These are phyloP conservation scores for Rhynchospora pubera DNA, from an alignment of 176 grass and related monocot genomes.

Conservation along the genomic window DNA sequence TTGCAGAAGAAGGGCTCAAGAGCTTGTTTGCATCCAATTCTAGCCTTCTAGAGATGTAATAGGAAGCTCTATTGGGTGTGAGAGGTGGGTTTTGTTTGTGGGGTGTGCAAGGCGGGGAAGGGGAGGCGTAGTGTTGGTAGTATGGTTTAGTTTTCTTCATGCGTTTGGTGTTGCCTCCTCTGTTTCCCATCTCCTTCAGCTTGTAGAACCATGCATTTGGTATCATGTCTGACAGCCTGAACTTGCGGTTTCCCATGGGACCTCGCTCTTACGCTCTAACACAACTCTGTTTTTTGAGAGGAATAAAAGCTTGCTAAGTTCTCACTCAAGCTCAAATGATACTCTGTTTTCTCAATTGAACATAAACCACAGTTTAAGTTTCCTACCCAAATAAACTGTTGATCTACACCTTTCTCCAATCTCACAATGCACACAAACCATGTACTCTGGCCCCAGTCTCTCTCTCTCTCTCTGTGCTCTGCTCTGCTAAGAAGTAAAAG, in stretches of 20 bases:
- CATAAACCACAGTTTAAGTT: neutral
- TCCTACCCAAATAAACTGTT: neutral
- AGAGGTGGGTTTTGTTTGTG: neutral
- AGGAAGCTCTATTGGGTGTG: slow-evolving; percentile 31
- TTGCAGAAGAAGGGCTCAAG: neutral
- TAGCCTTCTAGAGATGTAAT: slow-evolving; percentile 28
- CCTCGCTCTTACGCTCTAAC: neutral
- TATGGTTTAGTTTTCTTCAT: slow-evolving; percentile 19
- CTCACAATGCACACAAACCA: neutral
- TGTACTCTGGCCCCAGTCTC: neutral
- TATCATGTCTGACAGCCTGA: slow-evolving; percentile 35
- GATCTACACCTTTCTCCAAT: neutral
- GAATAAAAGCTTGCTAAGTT: neutral
- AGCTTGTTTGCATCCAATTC: slow-evolving; percentile 18
- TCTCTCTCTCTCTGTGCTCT: slow-evolving; percentile 15
- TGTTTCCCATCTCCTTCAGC: slow-evolving; percentile 31
- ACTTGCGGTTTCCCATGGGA: slow-evolving; percentile 34
- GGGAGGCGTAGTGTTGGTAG: neutral
- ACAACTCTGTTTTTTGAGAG: too few species aligned
- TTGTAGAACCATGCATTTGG: slow-evolving; percentile 45
- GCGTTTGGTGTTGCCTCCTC: neutral
- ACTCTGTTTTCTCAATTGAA: neutral
- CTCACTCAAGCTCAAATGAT: neutral
- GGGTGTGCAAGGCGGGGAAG: neutral
- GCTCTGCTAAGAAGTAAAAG: neutral